Evolutionary conservation across 352 stramenopile species (phyloP), one percentile per base, ranked within the genome.

Genomic region (Thraustotheca clavata): DNA sequence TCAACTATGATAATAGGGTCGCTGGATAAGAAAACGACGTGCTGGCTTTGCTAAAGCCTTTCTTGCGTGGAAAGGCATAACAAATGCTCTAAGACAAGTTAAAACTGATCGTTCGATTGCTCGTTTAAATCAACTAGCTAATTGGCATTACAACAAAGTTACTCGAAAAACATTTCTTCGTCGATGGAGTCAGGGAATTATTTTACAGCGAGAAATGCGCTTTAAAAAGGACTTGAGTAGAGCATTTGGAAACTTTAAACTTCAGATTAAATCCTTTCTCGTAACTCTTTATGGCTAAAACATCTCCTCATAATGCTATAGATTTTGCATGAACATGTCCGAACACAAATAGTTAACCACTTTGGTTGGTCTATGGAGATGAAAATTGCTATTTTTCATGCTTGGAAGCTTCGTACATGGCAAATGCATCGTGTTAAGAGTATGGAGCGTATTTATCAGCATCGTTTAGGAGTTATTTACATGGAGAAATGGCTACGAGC

Each of bases 11-110:
- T 32, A 12, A 4, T 62, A 65, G 57, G 41, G 36, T 4, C 57
- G 57, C 18, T 65, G 57, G 57, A n/a, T 9, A 11, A 40, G 57
- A 4, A 27, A 65, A 11, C 57, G 39, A 4, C 57, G 57, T 26
- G 39, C 57, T 20, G 32, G 35, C 1, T 33, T 50, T 11, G 22
- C 38, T 18, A 54, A 50, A 33, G 47, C 57, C 14, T 27, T 65
- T 26, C 18, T 65, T n/a, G 57, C 57, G 27, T 65, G 57, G 57
- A 65, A 65, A 55, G 57, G 57, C 11, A 65, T 65, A 12, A n/a
- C 38, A 11, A n/a, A 38, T 9, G 57, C 57, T 16, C 38, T 65
- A 14, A 12, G 41, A 33, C 41, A 24, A 7, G 24, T 65, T 46
- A 55, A 65, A 18, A 55, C 20, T 3, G 20, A 57, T 4, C 57